phyloP scores from a whole-genome alignment of 345 rosid species.

The Geranium brycei region DNA sequence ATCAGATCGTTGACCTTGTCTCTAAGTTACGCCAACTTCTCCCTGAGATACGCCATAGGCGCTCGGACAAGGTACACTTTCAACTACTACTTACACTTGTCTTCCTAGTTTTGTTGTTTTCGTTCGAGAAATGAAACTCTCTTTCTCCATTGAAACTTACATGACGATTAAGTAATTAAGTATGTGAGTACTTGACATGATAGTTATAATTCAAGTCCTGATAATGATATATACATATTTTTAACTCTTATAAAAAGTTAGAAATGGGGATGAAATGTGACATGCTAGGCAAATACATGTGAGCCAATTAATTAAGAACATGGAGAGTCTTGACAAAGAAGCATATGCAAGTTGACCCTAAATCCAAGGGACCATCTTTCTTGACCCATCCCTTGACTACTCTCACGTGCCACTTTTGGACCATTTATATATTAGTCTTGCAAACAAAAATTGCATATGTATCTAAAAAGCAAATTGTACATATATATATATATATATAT shows the following conservation, averaged over 20 bases:
- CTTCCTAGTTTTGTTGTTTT: background rate
- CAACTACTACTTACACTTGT: too few relatives aligned
- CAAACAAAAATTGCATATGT: too few relatives aligned
- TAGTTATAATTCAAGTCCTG: too few relatives aligned
- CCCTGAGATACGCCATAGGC: conserved; percentile 77
- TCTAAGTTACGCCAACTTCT: conserved; percentile 73
- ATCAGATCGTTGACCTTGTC: conserved; percentile 75
- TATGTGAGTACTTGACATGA: background rate
- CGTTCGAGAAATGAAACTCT: too few relatives aligned
- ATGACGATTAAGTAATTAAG: too few relatives aligned
- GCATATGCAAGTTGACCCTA: background rate
- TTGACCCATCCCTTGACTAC: background rate
- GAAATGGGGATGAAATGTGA: too few relatives aligned
- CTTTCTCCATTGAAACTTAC: too few relatives aligned
- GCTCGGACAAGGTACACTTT: conserved; percentile 54
- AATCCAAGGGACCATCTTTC: background rate
- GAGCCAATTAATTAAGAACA: background rate
- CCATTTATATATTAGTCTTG: background rate
- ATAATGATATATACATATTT: too few relatives aligned
- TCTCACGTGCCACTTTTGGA: background rate
- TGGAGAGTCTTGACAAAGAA: background rate
- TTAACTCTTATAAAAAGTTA: too few relatives aligned
- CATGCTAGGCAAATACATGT: background rate
- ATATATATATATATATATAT: too few relatives aligned
- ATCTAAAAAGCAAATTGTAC: too few relatives aligned